Evolutionary conservation across 441 rosid species (phyloP).

Genomic region (Populus hybrid): DNA sequence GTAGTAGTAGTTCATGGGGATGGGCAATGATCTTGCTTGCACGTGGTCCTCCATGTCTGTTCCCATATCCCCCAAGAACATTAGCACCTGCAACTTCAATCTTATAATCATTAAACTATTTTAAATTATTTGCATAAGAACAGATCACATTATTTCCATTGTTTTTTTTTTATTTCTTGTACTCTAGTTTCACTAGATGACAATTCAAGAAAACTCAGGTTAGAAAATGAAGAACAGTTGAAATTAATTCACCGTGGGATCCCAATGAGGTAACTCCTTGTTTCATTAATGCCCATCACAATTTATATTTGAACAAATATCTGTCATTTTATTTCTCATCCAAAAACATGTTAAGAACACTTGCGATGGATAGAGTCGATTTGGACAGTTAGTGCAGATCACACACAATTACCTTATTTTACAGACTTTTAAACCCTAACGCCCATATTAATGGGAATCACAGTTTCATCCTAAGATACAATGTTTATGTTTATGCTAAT

Average conservation of each 20-base stretch:
- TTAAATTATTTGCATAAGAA: conserved; percentile 16
- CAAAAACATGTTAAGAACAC: not conserved
- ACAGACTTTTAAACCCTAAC: not conserved
- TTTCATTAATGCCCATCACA: conserved; percentile 2
- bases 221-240: conserved; percentile 5
- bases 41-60: conserved; percentile 52
- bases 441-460: conserved; percentile 3
- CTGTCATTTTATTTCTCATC: not conserved
- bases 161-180: not conserved
- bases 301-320: not conserved
- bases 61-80: conserved; percentile 31
- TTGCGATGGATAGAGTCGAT: not conserved
- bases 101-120: conserved; percentile 15
- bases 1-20: conserved; percentile 33
- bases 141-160: conserved; percentile 14
- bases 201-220: conserved; percentile 14
- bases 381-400: too few species aligned
- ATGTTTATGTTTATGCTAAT: not conserved
- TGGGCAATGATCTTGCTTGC: conserved; percentile 52
- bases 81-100: conserved; percentile 35
- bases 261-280: not conserved
- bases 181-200: conserved; percentile 5
- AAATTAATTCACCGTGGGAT: not conserved
- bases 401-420: too few species aligned
- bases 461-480: not conserved